phyloP scores from a whole-genome alignment of 78 protist genomes.

The Dictyostelium purpureum region DNA sequence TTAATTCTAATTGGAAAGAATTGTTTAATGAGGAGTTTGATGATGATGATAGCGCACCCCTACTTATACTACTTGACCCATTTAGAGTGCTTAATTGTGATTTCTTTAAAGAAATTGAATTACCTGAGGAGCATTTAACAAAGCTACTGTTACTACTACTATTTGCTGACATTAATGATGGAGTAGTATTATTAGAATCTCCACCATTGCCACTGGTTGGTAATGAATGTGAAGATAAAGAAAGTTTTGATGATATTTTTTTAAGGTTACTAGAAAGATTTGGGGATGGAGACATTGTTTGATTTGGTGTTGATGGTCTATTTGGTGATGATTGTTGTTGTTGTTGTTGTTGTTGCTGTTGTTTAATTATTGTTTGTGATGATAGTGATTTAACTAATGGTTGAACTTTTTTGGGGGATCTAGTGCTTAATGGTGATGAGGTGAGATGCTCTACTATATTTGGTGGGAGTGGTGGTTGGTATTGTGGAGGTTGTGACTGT shows the following conservation, averaged over 20 bases:
- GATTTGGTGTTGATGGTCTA: conserved; percentile 17
- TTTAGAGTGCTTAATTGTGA: not conserved
- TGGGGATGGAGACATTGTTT: conserved; percentile 4
- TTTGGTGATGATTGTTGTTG: not conserved
- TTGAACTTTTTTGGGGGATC: not conserved
- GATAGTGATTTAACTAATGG: conserved; percentile 2
- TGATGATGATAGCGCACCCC: too few species aligned
- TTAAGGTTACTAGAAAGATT: not conserved
- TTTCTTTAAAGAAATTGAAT: not conserved
- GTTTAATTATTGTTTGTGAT: not conserved
- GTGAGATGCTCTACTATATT: not conserved
- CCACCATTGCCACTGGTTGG: not conserved
- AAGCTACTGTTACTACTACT: not conserved
- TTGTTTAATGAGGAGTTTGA: not conserved
- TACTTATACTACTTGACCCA: too few species aligned
- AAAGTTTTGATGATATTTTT: not conserved
- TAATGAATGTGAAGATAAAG: conserved; percentile 12
- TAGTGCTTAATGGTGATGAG: not conserved
- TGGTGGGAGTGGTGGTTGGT: not conserved
- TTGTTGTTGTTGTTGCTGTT: not conserved
- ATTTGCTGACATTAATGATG: not conserved
- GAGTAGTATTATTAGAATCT: not conserved
- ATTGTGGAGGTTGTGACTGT: not conserved
- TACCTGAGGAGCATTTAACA: conserved; percentile 11
- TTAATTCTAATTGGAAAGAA: conserved; percentile 57